Evolutionary conservation across 129 eudicot species (phyloP).

Genomic region (Escallonia rubra): DNA sequence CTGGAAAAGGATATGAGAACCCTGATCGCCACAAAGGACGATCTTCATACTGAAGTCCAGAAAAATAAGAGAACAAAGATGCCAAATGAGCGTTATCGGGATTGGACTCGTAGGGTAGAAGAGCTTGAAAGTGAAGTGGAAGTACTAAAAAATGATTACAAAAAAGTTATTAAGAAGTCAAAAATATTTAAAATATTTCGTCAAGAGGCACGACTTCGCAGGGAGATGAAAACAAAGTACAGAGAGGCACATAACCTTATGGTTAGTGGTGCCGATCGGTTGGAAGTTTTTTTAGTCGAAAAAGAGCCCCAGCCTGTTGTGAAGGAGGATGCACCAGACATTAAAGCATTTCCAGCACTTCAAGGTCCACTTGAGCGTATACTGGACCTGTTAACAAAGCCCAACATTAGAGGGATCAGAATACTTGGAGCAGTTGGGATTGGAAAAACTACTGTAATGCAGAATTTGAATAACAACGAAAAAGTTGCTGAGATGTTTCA

Average conservation of each 20-base stretch:
- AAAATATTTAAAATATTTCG: no score
- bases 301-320: constrained; percentile 22
- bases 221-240: constrained; percentile 11
- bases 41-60: no score
- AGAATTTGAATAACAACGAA: constrained; percentile 35
- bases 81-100: no score
- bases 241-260: constrained; percentile 14
- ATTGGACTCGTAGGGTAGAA: no score
- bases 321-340: constrained; percentile 15
- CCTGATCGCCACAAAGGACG: no score
- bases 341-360: constrained; percentile 24
- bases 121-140: no score
- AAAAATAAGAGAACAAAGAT: no score
- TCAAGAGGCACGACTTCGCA: no score
- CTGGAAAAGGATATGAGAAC: no score
- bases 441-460: constrained; percentile 30
- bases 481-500: constrained; percentile 24
- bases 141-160: background rate
- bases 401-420: constrained; percentile 18
- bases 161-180: background rate
- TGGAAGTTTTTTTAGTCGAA: constrained; percentile 15
- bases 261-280: background rate
- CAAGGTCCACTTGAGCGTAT: constrained; percentile 12
- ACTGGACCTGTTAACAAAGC: constrained; percentile 8
- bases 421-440: constrained; percentile 25